Conservation (phyloP, 257 asterid genomes). For the Nicotiana tomentosiformis region DNA sequence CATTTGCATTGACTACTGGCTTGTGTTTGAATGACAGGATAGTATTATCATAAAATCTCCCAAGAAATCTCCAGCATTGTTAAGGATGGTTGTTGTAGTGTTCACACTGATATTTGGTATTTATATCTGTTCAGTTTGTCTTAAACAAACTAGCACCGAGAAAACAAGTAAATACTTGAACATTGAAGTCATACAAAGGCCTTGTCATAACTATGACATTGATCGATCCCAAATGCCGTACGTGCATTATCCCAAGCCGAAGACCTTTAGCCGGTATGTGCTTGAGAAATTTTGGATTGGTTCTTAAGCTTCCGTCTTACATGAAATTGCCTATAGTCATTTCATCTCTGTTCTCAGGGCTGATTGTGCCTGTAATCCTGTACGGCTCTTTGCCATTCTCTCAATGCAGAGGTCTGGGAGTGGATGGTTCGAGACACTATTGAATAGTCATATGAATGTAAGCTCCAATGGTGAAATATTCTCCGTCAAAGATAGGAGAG, state of each 20-base stretch:
- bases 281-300: neutral
- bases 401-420: conserved; percentile 98
- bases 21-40: conserved; percentile 39
- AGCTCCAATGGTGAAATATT: conserved; percentile 96
- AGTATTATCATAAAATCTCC: conserved; percentile 57
- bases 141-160: conserved; percentile 45
- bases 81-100: conserved; percentile 58
- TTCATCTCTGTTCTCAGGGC: conserved; percentile 32
- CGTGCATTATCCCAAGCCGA: conserved; percentile 77
- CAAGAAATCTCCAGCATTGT: conserved; percentile 60
- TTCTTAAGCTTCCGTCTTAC: neutral
- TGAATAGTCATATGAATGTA: conserved; percentile 77
- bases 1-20: conserved; percentile 10
- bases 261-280: conserved; percentile 70
- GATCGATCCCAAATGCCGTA: conserved; percentile 54
- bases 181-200: conserved; percentile 29
- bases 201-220: conserved; percentile 24
- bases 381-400: conserved; percentile 64
- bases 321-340: neutral
- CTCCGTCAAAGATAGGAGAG: conserved; percentile 59
- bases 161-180: conserved; percentile 25
- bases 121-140: conserved; percentile 68
- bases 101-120: conserved; percentile 66
- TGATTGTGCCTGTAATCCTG: conserved; percentile 84
- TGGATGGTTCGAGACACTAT: conserved; percentile 93